These are phyloP conservation scores for Didymella arachidicola DNA, from an alignment of 2,329 filamentous ascomycete genomes.

Conservation along the genomic window DNA sequence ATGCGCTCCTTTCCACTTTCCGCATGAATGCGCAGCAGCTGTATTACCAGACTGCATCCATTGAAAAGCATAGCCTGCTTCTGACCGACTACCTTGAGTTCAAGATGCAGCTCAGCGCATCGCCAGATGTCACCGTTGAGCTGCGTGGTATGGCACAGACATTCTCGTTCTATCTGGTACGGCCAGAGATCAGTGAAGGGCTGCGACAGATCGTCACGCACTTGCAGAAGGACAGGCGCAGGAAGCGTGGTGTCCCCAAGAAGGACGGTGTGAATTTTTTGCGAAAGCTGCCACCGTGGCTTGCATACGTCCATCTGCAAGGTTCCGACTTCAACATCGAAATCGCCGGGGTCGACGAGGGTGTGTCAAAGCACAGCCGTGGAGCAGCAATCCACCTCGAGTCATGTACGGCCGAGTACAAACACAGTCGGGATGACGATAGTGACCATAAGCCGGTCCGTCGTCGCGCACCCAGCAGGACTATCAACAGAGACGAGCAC, in stretches of 20 bases:
- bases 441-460: slow-evolving; percentile 65
- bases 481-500: slow-evolving; percentile 65
- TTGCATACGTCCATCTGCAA: slow-evolving; percentile 83
- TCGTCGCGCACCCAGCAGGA: slow-evolving; percentile 76
- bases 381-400: slow-evolving; percentile 88
- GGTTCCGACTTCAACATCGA: slow-evolving; percentile 90
- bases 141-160: slow-evolving; percentile 82
- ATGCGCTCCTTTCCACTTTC: slow-evolving; percentile 82
- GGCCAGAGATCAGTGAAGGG: slow-evolving; percentile 90
- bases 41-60: slow-evolving; percentile 90
- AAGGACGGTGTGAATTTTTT: slow-evolving; percentile 66
- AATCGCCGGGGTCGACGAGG: slow-evolving; percentile 84
- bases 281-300: slow-evolving; percentile 81
- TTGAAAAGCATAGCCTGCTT: slow-evolving; percentile 84
- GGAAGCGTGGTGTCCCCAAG: slow-evolving; percentile 51
- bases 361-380: slow-evolving; percentile 80
- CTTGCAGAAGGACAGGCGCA: slow-evolving; percentile 63
- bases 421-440: slow-evolving; percentile 77
- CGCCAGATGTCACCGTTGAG: slow-evolving; percentile 84
- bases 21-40: slow-evolving; percentile 85
- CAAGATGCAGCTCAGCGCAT: slow-evolving; percentile 82
- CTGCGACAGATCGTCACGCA: slow-evolving; percentile 90
- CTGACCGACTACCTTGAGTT: slow-evolving; percentile 88
- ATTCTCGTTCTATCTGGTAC: slow-evolving; percentile 86
- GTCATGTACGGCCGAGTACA: slow-evolving; percentile 87